Evolutionary conservation across 495 filamentous ascomycete species (phyloP), one percentile per base, ranked within the genome.

Genomic region (Penicillium chermesinum): DNA sequence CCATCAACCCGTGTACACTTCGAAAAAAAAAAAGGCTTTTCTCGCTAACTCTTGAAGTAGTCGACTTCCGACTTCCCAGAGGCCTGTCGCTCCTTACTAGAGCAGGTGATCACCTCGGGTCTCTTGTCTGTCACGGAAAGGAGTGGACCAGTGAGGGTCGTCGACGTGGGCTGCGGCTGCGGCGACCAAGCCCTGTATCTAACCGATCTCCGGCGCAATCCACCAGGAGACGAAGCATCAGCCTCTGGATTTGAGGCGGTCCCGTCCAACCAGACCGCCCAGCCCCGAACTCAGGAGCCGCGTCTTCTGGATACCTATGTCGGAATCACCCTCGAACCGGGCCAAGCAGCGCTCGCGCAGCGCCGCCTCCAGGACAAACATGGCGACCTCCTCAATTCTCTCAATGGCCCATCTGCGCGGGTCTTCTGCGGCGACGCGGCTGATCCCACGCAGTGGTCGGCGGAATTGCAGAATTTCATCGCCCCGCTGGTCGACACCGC

Each of bases 101-200:
- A 64, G 2, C 60, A 74, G 48, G 68, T 77, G 6, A 48, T 78
- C 7, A 51, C 55, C 10, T 66, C 71, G 1, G 57, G 57, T 16
- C 54, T 70, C 18, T 52, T 62, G 35, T 30, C 25, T 5, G 41
- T 37, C 27, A n/a, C 46, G 22, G 37, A 57, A 35, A 44, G 30
- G 12, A n/a, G 30, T 3, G 39, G 48, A 19, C 46, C 44, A 12
- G 15, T 73, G 2, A 58, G 52, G 14, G 32, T 78, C 7, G 40
- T 78, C 8, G 75, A 78, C 50, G 60, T 78, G 2, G 75, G 75
- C 14, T 70, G 75, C 39, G 74, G 75, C 7, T 78, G 75, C 37
- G 75, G 75, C 15, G 74, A 77, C 47, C 75, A 78, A 50, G 66
- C 63, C 1, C 7, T 73, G 2, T 59, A 66, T 37, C 17, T 76